Evolutionary conservation across 129 eudicot species (phyloP).

Genomic region (Centrapalus pauciflorus): DNA sequence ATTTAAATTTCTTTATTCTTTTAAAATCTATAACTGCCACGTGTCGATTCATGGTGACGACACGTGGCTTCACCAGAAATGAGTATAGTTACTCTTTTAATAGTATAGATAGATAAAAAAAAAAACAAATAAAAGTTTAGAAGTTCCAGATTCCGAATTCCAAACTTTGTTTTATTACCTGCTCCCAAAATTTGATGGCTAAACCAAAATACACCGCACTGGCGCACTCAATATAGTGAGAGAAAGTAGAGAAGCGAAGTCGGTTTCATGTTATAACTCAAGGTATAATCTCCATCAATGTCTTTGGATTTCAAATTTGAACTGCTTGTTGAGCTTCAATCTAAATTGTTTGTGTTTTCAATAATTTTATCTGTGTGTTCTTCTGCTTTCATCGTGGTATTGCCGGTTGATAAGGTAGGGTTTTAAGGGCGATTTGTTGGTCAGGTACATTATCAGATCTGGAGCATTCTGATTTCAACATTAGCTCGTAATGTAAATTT

Average conservation of each 20-base stretch:
- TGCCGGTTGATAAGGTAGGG: constrained; percentile 32
- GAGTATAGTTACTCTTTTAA: too few species aligned
- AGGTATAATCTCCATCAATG: constrained; percentile 5
- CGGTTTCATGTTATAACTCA: constrained; percentile 14
- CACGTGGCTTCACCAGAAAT: too few species aligned
- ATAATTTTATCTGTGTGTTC: background rate
- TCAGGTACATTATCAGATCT: constrained; percentile 51
- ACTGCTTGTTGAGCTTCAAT: constrained; percentile 1
- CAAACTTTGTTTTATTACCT: constrained; percentile 20
- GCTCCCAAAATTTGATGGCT: constrained; percentile 15
- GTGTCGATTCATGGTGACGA: too few species aligned
- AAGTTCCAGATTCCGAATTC: constrained; percentile 2
- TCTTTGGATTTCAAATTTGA: background rate
- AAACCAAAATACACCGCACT: constrained; percentile 4
- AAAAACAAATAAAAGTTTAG: background rate
- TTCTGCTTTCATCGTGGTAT: constrained; percentile 10
- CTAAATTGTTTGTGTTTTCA: background rate
- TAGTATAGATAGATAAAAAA: too few species aligned
- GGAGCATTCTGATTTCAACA: constrained; percentile 21
- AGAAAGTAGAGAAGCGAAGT: background rate
- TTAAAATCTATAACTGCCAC: too few species aligned
- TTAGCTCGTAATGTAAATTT: background rate
- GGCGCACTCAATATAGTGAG: background rate
- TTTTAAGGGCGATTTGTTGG: constrained; percentile 18
- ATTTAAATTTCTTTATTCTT: too few species aligned